Evolutionary conservation across 2,329 filamentous ascomycete genomes (phyloP).

Genomic region (Rhinocladiella mackenziei): DNA sequence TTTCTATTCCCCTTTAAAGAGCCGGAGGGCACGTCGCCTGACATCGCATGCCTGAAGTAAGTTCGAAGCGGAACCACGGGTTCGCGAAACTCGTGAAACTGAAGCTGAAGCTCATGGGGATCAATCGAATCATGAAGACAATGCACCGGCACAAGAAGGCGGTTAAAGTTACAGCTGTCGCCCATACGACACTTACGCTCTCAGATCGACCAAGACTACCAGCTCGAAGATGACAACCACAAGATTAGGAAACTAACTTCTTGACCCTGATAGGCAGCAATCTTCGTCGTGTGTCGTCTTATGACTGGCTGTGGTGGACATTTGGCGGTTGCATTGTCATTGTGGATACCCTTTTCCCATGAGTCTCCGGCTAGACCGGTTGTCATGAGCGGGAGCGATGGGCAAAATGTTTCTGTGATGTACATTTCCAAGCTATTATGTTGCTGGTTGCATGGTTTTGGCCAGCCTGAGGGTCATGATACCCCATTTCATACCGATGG

Average conservation of each 20-base stretch:
- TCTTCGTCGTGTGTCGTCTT: slow-evolving; percentile 39
- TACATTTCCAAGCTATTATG: slow-evolving; percentile 57
- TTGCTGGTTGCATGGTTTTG: slow-evolving; percentile 45
- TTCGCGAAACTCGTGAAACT: slow-evolving; percentile 6
- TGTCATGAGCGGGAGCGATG: slow-evolving; percentile 13
- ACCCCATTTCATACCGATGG: slow-evolving; percentile 1
- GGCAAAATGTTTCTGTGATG: slow-evolving; percentile 41
- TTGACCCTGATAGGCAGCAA: slow-evolving; percentile 27
- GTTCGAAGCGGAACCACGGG: slow-evolving; percentile 17
- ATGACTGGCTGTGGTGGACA: slow-evolving; percentile 36
- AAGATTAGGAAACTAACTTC: slow-evolving; percentile 23
- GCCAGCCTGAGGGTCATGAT: slow-evolving; percentile 9
- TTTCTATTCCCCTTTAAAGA: slow-evolving; percentile 17
- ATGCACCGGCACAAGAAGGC: too few species aligned
- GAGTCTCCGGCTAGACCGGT: slow-evolving; percentile 10
- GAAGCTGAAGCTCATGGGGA: too few species aligned
- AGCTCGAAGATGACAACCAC: background rate
- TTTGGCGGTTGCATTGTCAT: slow-evolving; percentile 10
- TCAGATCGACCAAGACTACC: too few species aligned
- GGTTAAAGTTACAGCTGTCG: too few species aligned
- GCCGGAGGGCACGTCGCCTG: slow-evolving; percentile 20
- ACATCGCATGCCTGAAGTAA: slow-evolving; percentile 24
- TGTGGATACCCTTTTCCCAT: slow-evolving; percentile 15
- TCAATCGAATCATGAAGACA: too few species aligned
- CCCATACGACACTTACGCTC: too few species aligned